These are phyloP conservation scores for Eragrostis tef DNA, from an alignment of 202 grass and related monocot genomes.

Conservation along the genomic window DNA sequence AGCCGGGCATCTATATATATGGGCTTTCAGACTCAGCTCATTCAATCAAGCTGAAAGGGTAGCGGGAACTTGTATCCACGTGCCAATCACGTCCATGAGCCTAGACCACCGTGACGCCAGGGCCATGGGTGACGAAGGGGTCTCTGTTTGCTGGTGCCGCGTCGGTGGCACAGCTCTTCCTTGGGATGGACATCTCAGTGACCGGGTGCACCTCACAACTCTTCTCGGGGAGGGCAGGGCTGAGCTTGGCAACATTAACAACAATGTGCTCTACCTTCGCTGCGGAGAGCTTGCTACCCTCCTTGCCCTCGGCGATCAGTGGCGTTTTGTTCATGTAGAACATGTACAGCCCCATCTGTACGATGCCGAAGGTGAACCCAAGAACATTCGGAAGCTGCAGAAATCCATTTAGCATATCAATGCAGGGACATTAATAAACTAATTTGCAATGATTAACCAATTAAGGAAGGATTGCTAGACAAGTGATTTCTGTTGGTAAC, in stretches of 20 bases:
- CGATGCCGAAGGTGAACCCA: slow-evolving; percentile 66
- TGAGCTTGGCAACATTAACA: slow-evolving; percentile 53
- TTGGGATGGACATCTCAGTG: slow-evolving; percentile 5
- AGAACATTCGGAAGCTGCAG: slow-evolving; percentile 69
- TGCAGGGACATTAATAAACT: slow-evolving; percentile 1
- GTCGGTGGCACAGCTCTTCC: slow-evolving; percentile 12
- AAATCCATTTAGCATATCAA: neutral
- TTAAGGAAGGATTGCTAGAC: neutral
- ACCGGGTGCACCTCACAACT: slow-evolving; percentile 53
- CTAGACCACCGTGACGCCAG: slow-evolving; percentile 40
- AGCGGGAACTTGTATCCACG: neutral
- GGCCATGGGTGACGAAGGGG: neutral
- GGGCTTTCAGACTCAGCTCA: neutral
- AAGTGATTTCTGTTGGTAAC: no score
- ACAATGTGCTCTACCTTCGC: slow-evolving; percentile 39
- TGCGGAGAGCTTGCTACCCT: slow-evolving; percentile 34
- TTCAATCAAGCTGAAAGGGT: neutral
- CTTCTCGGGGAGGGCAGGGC: slow-evolving; percentile 17
- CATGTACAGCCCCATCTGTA: slow-evolving; percentile 74
- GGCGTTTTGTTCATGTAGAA: slow-evolving; percentile 72
- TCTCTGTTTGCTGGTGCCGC: neutral
- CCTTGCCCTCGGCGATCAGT: neutral
- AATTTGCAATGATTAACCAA: neutral
- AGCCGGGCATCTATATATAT: neutral
- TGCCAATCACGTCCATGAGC: neutral